A percentile compares a stretch with the other conserved stretches of the same genome.
These are phyloP conservation scores for Yarrowia divulgata DNA, from an alignment of 805 yeast genomes.

Conservation along the genomic window DNA sequence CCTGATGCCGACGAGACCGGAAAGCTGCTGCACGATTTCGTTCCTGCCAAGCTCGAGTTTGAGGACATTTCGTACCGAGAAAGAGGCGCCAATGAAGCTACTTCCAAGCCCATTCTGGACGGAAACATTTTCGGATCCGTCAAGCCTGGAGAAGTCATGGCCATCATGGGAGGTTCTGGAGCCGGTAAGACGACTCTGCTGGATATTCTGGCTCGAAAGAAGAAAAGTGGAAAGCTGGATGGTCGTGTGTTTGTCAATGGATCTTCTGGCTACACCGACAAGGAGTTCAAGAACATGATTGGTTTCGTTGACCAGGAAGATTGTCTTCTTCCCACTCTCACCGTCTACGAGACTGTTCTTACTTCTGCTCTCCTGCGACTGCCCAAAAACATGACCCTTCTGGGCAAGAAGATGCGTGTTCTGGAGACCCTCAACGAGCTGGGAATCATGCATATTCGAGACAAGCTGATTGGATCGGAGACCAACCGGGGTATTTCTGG, in stretches of 20 bases:
- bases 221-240: slow-evolving; percentile 71
- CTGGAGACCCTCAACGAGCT: slow-evolving; percentile 84
- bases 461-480: slow-evolving; percentile 86
- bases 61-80: slow-evolving; percentile 72
- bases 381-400: slow-evolving; percentile 78
- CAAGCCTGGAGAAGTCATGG: slow-evolving; percentile 86
- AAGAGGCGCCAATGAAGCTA: slow-evolving; percentile 48
- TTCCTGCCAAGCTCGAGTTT: slow-evolving; percentile 78
- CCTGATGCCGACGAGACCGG: slow-evolving; percentile 54
- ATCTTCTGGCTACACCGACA: slow-evolving; percentile 46
- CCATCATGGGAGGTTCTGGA: slow-evolving; percentile 98
- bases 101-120: slow-evolving; percentile 56
- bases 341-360: slow-evolving; percentile 94
- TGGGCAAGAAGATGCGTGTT: slow-evolving; percentile 78
- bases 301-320: slow-evolving; percentile 99
- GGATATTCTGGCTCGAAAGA: slow-evolving; percentile 89
- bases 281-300: slow-evolving; percentile 67
- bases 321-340: slow-evolving; percentile 84
- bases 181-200: slow-evolving; percentile 96
- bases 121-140: slow-evolving; percentile 72
- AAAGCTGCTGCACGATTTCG: slow-evolving; percentile 61
- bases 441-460: slow-evolving; percentile 81
- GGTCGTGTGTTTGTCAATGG: slow-evolving; percentile 87
- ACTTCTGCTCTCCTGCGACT: slow-evolving; percentile 89
- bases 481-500: slow-evolving; percentile 92